phyloP scores from a whole-genome alignment of 2,329 filamentous ascomycete species.

The Aotearoamyces nothofagi region DNA sequence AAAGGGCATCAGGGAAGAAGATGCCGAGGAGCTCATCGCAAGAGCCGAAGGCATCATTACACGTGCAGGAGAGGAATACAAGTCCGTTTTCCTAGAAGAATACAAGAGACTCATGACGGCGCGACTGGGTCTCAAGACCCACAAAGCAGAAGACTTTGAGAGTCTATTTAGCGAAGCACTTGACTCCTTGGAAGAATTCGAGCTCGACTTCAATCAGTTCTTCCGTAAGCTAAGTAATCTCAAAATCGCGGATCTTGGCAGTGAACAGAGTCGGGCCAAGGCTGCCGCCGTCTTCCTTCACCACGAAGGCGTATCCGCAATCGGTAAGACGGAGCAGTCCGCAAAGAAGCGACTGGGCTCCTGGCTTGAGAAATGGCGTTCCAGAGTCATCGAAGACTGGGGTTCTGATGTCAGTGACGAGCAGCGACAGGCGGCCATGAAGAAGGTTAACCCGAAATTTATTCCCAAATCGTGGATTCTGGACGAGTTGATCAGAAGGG shows the following conservation, averaged over 20 bases:
- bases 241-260: constrained; percentile 44
- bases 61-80: constrained; percentile 74
- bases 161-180: constrained; percentile 67
- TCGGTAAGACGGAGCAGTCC: constrained; percentile 41
- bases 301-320: constrained; percentile 47
- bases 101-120: constrained; percentile 76
- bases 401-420: constrained; percentile 37
- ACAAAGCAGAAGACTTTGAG: constrained; percentile 63
- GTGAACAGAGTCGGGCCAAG: constrained; percentile 45
- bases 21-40: constrained; percentile 53
- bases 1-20: constrained; percentile 56
- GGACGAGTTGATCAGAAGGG: constrained; percentile 80
- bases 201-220: constrained; percentile 89
- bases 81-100: constrained; percentile 71
- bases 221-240: constrained; percentile 66
- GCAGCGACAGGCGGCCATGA: constrained; percentile 60
- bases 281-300: constrained; percentile 67
- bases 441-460: constrained; percentile 82
- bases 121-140: constrained; percentile 59
- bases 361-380: constrained; percentile 73
- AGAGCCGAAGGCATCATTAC: constrained; percentile 76
- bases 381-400: constrained; percentile 65
- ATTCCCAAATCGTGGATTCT: constrained; percentile 82
- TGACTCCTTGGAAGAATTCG: constrained; percentile 64
- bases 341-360: constrained; percentile 51